phyloP scores from a whole-genome alignment of 768 basidiomycete species.

The Tricholoma terreum region DNA sequence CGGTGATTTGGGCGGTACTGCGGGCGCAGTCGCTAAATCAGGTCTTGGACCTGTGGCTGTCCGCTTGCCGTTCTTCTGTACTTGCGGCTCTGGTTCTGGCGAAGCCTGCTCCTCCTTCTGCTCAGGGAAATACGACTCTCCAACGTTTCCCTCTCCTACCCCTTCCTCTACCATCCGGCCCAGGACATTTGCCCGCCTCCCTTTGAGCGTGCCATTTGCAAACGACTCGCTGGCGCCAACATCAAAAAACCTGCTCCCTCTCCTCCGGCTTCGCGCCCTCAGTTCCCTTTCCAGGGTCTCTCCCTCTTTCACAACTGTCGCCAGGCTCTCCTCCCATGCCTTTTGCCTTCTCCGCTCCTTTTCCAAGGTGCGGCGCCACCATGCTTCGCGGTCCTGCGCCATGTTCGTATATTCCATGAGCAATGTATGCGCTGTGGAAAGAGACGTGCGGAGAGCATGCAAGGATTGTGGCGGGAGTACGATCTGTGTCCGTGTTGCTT shows the following conservation, averaged over 20 bases:
- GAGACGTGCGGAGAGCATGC: conserved; percentile 36
- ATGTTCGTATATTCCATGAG: conserved; percentile 69
- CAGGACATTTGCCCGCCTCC: conserved; percentile 13
- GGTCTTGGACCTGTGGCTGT: neutral
- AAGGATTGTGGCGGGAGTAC: neutral
- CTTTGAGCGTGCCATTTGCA: conserved; percentile 16
- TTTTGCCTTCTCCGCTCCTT: conserved; percentile 60
- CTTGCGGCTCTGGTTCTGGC: neutral
- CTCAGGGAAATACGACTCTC: neutral
- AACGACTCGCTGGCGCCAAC: conserved; percentile 15
- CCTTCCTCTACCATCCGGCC: conserved; percentile 2
- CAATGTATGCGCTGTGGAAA: conserved; percentile 53
- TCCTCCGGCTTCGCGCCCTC: conserved; percentile 51
- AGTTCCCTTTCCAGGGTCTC: conserved; percentile 82
- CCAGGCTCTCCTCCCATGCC: conserved; percentile 90
- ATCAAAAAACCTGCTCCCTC: conserved; percentile 58
- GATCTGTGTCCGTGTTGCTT: neutral
- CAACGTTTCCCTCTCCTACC: conserved; percentile 4
- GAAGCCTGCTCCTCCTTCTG: neutral
- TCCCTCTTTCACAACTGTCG: conserved; percentile 82
- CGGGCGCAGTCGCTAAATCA: neutral
- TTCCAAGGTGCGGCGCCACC: conserved; percentile 64
- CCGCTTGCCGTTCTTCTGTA: neutral
- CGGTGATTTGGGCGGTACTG: neutral
- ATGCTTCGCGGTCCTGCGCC: conserved; percentile 75